phyloP scores from a whole-genome alignment of 306 rosid species.

The Quercus robur region DNA sequence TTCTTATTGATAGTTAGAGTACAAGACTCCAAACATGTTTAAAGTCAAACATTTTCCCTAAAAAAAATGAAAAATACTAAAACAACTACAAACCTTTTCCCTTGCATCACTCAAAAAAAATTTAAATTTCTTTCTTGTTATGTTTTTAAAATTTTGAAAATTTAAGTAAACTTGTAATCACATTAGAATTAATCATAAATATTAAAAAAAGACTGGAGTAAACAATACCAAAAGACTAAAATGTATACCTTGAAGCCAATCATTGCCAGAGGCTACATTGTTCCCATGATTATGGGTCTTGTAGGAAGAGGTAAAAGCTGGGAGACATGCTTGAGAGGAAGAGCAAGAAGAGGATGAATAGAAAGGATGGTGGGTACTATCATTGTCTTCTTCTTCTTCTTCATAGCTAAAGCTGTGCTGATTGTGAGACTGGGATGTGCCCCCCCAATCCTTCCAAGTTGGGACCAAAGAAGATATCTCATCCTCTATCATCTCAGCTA shows the following conservation, averaged over 20 bases:
- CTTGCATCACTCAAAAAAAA: too few relatives aligned
- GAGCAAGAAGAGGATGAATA: slow-evolving; percentile 44
- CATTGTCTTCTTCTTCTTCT: slow-evolving; percentile 35
- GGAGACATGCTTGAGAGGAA: slow-evolving; percentile 52
- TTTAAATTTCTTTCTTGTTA: too few relatives aligned
- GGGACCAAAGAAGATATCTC: slow-evolving; percentile 62
- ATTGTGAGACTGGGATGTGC: slow-evolving; percentile 20
- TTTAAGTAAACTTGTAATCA: too few relatives aligned
- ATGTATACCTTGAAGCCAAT: slow-evolving; percentile 51
- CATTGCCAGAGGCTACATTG: slow-evolving; percentile 13
- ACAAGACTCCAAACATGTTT: too few relatives aligned
- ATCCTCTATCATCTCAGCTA: slow-evolving; percentile 75
- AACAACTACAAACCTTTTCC: too few relatives aligned
- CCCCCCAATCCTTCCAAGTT: slow-evolving; percentile 43
- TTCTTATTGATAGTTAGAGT: too few relatives aligned
- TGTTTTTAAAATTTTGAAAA: too few relatives aligned
- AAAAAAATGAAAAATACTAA: too few relatives aligned
- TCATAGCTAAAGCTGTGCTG: slow-evolving; percentile 60
- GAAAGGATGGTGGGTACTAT: slow-evolving; percentile 40
- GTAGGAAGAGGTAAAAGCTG: slow-evolving; percentile 32
- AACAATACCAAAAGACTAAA: not conserved
- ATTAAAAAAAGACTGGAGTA: not conserved
- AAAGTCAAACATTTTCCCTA: too few relatives aligned
- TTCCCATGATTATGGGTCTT: slow-evolving; percentile 22
- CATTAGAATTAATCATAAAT: too few relatives aligned